Conservation (phyloP, 2,329 filamentous ascomycete species). For the Aspergillus fischeri region DNA sequence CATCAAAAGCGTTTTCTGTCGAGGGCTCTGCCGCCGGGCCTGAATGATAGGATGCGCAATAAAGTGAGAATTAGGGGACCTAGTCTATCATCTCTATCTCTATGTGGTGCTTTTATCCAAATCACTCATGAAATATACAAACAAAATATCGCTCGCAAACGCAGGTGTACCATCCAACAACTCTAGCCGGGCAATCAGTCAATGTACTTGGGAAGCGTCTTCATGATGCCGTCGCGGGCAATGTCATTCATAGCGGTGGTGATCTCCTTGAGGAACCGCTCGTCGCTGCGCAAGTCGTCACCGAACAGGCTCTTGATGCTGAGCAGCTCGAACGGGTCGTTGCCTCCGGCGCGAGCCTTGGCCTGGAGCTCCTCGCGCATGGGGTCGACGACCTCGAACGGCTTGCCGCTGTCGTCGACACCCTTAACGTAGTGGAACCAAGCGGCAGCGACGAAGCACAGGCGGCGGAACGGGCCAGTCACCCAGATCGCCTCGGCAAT, state of each 20-base stretch:
- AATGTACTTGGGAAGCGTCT: conserved; percentile 49
- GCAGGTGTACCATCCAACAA: conserved; percentile 3
- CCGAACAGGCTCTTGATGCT: conserved; percentile 48
- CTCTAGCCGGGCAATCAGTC: conserved; percentile 20
- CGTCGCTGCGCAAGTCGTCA: conserved; percentile 48
- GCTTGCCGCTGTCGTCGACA: conserved; percentile 46
- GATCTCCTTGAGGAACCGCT: conserved; percentile 47
- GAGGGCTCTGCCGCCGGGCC: no score
- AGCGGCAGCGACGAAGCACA: conserved; percentile 47
- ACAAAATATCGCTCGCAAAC: conserved; percentile 14
- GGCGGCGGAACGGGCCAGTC: conserved; percentile 42
- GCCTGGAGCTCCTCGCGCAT: conserved; percentile 48
- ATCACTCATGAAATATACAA: neutral
- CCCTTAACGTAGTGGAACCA: conserved; percentile 53
- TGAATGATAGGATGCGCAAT: neutral
- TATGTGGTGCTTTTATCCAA: conserved; percentile 5
- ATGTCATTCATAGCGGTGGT: conserved; percentile 48
- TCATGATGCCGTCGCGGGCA: conserved; percentile 46
- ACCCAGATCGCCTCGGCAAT: conserved; percentile 43
- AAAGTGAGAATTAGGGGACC: neutral
- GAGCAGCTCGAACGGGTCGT: conserved; percentile 42
- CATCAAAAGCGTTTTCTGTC: no score
- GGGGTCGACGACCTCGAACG: conserved; percentile 43
- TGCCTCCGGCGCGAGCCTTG: conserved; percentile 43
- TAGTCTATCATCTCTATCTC: conserved; percentile 17